phyloP scores from a whole-genome alignment of 2,329 filamentous ascomycete genomes.

The Coleophoma crateriformis region DNA sequence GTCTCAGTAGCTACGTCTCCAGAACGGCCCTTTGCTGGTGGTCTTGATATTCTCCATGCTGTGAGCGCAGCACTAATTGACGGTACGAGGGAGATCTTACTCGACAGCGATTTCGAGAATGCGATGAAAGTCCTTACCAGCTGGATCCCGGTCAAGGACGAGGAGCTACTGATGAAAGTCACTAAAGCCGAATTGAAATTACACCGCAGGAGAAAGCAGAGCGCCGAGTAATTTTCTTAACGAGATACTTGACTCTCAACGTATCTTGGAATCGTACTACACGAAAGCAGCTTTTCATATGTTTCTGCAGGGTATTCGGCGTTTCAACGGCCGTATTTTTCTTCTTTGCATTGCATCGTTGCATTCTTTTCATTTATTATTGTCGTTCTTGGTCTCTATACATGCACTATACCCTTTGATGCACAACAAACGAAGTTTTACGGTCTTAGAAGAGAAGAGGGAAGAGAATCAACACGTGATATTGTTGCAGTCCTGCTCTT shows the following conservation, averaged over 20 bases:
- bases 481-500: too few species aligned
- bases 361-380: too few species aligned
- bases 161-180: slow-evolving; percentile 88
- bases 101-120: slow-evolving; percentile 95
- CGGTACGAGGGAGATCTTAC: slow-evolving; percentile 78
- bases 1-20: slow-evolving; percentile 25
- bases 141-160: slow-evolving; percentile 90
- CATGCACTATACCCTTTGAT: too few species aligned
- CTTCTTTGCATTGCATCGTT: not conserved
- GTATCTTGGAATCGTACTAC: not conserved
- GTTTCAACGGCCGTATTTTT: not conserved
- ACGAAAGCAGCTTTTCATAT: not conserved
- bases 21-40: slow-evolving; percentile 46
- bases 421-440: too few species aligned
- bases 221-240: not conserved
- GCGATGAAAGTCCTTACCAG: slow-evolving; percentile 95
- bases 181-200: slow-evolving; percentile 81
- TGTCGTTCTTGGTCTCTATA: too few species aligned
- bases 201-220: slow-evolving; percentile 39
- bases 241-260: not conserved
- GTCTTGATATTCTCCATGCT: slow-evolving; percentile 84
- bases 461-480: too few species aligned
- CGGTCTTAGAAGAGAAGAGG: too few species aligned
- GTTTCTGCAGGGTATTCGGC: not conserved
- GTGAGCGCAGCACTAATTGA: slow-evolving; percentile 86